Base-by-base conservation (phyloP, 495 filamentous ascomycete genomes). In the Penicillium turbatum region DNA sequence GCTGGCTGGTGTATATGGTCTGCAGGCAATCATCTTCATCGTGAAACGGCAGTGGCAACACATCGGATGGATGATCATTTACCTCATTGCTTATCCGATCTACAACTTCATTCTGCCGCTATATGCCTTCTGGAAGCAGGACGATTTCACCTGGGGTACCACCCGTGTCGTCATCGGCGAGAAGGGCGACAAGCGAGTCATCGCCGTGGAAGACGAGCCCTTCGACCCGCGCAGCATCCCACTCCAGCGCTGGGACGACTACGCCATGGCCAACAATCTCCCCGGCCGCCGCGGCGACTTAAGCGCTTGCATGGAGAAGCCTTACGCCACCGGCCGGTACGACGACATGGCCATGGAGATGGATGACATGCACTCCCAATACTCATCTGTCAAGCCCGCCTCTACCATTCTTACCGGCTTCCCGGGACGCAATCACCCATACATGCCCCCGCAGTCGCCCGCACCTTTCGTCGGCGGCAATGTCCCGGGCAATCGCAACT, bases 121-220 rank as follows among this genome's bases (percentile, higher is more conserved):
- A 60, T 98, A 97, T 75, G 95, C 93, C 0, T 98, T 98, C 84
- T 98, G 93, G 93, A 92, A 95, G 65, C 90, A 96, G 69, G 93
- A 98, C 72, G 89, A 98, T 72, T 98, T 98, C 77, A 82, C 56
- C 1, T 67, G 64, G 64, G 64, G 64, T 65, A 67, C 53, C 51
- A 67, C 64, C 40, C 64, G 64, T 78, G 84, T 98, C 55, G 93
- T 98, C 63, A 86, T 97, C 58, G 92, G 88, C 31, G 93, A 98
- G 65, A 88, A 90, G 62, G 92, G 92, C 47, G 82, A 82, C 57
- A 96, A 93, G 73, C 86, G 93, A 57, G 73, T 97, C 17, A 79
- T 98, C 32, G 91, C 91, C 1, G 83, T 89, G 8, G 86, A 91
- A 43, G 92, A 96, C 53, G 90, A 93, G 59, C 80, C 78, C 7